Evolutionary conservation across 31 red algal species (phyloP).

Genomic region (Asparagopsis taxiformis): DNA sequence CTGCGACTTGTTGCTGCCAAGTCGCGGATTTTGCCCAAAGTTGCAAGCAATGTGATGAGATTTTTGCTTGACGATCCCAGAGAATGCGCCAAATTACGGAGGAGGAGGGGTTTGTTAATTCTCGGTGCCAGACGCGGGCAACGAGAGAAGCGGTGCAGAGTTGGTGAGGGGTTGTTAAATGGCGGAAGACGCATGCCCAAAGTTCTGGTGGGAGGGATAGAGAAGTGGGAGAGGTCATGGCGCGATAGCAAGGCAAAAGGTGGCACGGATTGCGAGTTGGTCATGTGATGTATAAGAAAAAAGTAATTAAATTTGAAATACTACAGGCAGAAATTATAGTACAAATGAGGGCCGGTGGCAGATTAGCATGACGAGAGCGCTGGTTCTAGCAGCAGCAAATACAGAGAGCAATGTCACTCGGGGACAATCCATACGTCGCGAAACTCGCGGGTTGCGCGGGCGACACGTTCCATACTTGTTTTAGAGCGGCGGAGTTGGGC

Average conservation of each 20-base stretch:
- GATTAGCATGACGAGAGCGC: too few relatives aligned
- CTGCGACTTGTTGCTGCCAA: conserved; percentile 30
- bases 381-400: too few relatives aligned
- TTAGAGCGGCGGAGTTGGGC: conserved; percentile 2
- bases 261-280: too few relatives aligned
- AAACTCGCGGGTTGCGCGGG: conserved; percentile 36
- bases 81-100: conserved; percentile 16
- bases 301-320: too few relatives aligned
- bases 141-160: conserved; percentile 2
- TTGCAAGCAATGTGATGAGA: conserved; percentile 9
- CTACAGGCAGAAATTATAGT: too few relatives aligned
- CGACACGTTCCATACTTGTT: conserved; percentile 30
- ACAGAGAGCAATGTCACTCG: conserved; percentile 26
- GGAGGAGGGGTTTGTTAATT: conserved; percentile 5
- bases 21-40: too few relatives aligned
- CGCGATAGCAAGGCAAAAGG: background rate
- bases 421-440: conserved; percentile 51
- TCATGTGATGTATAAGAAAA: too few relatives aligned
- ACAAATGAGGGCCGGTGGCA: too few relatives aligned
- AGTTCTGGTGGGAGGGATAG: conserved; percentile 18
- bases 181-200: conserved; percentile 25
- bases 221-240: conserved; percentile 19
- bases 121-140: background rate
- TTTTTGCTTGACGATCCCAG: conserved; percentile 17
- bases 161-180: conserved; percentile 1